Base-by-base conservation (phyloP, 2,329 filamentous ascomycete genomes). In the Colletotrichum liriopes region DNA sequence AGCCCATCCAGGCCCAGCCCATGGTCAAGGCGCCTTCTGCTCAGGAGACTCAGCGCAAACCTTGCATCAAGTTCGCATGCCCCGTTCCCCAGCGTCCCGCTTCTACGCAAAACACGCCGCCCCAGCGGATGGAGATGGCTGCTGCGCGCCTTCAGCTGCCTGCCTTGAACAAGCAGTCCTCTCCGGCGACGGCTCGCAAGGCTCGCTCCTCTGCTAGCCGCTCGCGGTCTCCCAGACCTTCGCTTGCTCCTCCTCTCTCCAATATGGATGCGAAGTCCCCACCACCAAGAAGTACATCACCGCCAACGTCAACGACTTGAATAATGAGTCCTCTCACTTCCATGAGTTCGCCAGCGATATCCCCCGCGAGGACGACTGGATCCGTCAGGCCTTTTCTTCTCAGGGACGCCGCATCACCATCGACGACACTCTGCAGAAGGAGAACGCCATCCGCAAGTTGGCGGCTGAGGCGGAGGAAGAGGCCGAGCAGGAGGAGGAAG, bases 381-480 rank as follows among this genome's bases (percentile, higher is more conserved):
- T 97, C 39, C 86, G 86, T 20, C 91, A 93, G 67, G 92, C 94
- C 77, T 86, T 89, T 43, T 86, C 88, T 9, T 88, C 89, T 41
- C 86, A 91, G 75, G 87, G 88, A 67, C 88, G 88, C 61, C 94
- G 94, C 78, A 87, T 99, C 49, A 98, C 95, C 5, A 92, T 99
- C 75, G 91, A 93, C 76, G 96, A 98, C 79, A 97, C 95, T 5
- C 87, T 99, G 75, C 89, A 91, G 80, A 97, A 97, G 82, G 96
- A 99, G 83, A 95, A 94, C 74, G 91, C 91, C 39, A 96, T 99
- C 74, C 92, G 96, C 60, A 92, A 93, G 73, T 84, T 98, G 35
- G 96, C 92, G 59, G 92, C 94, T 79, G 96, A 99, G 82, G 96
- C 92, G 1, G 96, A 98, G 79, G 94, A 97, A 77, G 96, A 98